phyloP scores from a whole-genome alignment of 371 early-diverging fungal genomes.

The Syncephalastrum monosporum region DNA sequence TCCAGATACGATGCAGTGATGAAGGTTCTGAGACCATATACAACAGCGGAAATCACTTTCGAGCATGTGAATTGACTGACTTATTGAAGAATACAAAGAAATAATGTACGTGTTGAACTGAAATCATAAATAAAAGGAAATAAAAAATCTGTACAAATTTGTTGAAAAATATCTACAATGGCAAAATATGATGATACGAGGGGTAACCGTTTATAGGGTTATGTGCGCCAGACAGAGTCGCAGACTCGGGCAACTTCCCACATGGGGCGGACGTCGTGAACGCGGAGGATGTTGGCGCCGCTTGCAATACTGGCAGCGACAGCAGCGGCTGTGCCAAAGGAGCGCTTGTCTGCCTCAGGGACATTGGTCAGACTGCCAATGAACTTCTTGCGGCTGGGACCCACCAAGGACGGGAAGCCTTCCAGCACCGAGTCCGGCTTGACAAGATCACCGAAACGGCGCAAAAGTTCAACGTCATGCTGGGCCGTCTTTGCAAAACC shows the following conservation, averaged over 20 bases:
- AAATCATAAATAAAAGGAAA: background rate
- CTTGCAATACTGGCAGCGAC: constrained; percentile 86
- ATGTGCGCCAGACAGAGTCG: constrained; percentile 66
- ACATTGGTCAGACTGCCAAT: constrained; percentile 77
- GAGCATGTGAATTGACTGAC: too few relatives aligned
- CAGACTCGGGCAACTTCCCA: constrained; percentile 83
- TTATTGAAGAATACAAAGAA: too few relatives aligned
- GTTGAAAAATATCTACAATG: constrained; percentile 17
- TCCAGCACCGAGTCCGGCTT: constrained; percentile 51
- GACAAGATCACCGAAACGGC: constrained; percentile 65
- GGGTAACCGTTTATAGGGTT: background rate
- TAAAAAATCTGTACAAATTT: constrained; percentile 15
- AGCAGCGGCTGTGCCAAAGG: constrained; percentile 94
- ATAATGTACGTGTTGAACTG: too few relatives aligned
- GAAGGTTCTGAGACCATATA: too few relatives aligned
- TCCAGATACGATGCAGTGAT: too few relatives aligned
- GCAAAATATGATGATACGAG: background rate
- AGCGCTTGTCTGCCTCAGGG: constrained; percentile 71
- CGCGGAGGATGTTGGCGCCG: constrained; percentile 84
- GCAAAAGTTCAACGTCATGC: constrained; percentile 86
- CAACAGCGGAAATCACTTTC: too few relatives aligned
- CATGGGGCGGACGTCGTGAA: constrained; percentile 95
- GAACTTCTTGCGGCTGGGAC: constrained; percentile 87
- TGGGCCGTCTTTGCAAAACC: constrained; percentile 93
- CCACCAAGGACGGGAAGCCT: constrained; percentile 84